Evolutionary conservation across 2,329 filamentous ascomycete genomes (phyloP), one percentile per base, ranked within the genome.

Genomic region (Sporothrix luriei): DNA sequence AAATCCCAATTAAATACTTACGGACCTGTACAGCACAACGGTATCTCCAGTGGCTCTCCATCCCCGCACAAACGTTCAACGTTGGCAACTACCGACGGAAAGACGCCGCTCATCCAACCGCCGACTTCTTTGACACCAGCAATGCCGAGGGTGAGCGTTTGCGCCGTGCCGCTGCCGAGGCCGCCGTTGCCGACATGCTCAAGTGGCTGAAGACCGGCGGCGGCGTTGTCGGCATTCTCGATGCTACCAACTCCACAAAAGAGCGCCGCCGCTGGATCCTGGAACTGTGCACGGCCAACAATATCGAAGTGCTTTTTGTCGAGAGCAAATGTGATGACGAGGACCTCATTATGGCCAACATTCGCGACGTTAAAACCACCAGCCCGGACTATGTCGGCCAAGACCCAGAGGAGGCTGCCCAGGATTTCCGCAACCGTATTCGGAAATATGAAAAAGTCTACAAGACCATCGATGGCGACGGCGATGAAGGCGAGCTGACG

Each of bases 371-470:
- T 76, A 99, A 99, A 85, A 94, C 93, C 1, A 97, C 93, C 33
- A 97, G 92, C 69, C 95, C 95, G 1, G 95, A 99, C 80, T 99
- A 99, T 79, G 84, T 89, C 70, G 95, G 94, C 69, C 93, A 97
- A 79, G 95, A 99, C 77, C 95, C 95, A 1, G 95, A 99, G 78
- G 84, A 88, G 71, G 95, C 95, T 3, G 95, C 94, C 13, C 86
- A 89, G 70, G 95, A 99, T 79, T 99, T 99, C 82, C 90, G 93
- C 72, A 91, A 96, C 76, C 90, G 95, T 72, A 99, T 99, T 77
- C 89, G 91, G 76, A 97, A 97, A 80, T 99, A 99, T 80, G 95
- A 99, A 80, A 95, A 95, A 80, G 91, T 96, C 38, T 99, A 99
- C 80, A 88, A 97, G 81, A 94, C 93, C 1, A 92, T 99, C 76